Evolutionary conservation across 1,284 basidiomycete genomes (phyloP), one percentile per base, ranked within the genome.

Genomic region (Marasmius fiardii): DNA sequence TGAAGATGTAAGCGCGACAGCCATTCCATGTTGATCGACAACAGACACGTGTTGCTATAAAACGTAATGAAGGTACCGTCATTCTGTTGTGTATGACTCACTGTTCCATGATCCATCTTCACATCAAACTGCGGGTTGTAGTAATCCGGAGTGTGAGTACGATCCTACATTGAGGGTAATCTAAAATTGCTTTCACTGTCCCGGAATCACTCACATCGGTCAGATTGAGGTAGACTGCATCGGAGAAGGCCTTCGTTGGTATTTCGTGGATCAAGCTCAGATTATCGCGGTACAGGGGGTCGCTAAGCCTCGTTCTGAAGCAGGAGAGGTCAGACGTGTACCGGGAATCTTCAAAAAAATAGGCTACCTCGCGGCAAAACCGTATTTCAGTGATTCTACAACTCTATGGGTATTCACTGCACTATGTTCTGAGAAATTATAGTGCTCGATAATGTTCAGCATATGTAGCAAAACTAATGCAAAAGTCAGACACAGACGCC

Each of bases 61-160:
- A 43, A 39, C 47, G 44, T 45, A 58, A 53, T 59, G 54, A 33
- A 33, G 43, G 6, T 16, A 26, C 23, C 12, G 33, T 18, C 8
- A 14, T 11, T 39, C 28, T 49, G 16, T 41, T 4, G 20, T 16
- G 3, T 18, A 18, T 4, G 7, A 69, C 84, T 62, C 62, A 90
- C 90, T 1, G 95, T 98, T 35, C 95, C 95, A 71, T 95, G 92
- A 69, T 96, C 92, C 5, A 75, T 76, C 24, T 78, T 77, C 23
- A 91, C 72, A 61, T 93, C 93, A 63, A 85, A 93, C 41, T 88
- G 76, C 1, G 95, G 90, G 23, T 91, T 80, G 68, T 98, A 97
- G 70, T 95, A 95, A 21, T 83, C 80, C 1, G 90, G 78, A 2
- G 79, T 68, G 67, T 96, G 93, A 0, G 95, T 96, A 2, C 65